Evolutionary conservation across 176 grass and related monocot genomes (phyloP).

Genomic region (Avena insularis): DNA sequence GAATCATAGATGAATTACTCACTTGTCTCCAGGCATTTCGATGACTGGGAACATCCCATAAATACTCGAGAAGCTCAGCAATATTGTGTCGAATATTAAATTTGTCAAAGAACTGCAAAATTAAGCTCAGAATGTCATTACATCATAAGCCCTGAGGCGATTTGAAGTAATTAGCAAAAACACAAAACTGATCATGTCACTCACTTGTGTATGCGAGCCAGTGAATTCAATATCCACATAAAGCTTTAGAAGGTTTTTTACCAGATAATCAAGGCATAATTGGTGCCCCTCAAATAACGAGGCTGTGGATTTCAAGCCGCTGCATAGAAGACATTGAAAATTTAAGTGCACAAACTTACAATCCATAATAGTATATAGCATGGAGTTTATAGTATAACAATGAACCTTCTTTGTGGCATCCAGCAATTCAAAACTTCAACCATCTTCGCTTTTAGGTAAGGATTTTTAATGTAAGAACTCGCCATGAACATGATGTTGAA

Average conservation of each 20-base stretch:
- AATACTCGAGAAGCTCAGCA: conserved; percentile 94
- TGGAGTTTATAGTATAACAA: conserved; percentile 11
- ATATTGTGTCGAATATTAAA: conserved; percentile 99
- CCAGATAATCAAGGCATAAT: conserved; percentile 85
- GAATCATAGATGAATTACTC: conserved; percentile 30
- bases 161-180: conserved; percentile 5
- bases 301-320: conserved; percentile 69
- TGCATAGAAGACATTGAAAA: conserved; percentile 47
- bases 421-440: conserved; percentile 99
- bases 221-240: conserved; percentile 99
- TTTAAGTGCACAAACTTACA: conserved; percentile 31
- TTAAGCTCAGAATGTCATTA: conserved; percentile 43
- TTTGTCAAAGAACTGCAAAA: conserved; percentile 90
- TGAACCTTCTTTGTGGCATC: conserved; percentile 88
- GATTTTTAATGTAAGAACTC: conserved; percentile 94
- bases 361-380: conserved; percentile 12
- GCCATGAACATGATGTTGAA: conserved; percentile 99
- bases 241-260: conserved; percentile 92
- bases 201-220: conserved; percentile 93
- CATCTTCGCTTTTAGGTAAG: conserved; percentile 98
- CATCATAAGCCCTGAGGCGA: conserved; percentile 10
- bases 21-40: conserved; percentile 90
- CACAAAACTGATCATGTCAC: conserved; percentile 20
- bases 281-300: conserved; percentile 95
- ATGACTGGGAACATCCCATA: conserved; percentile 97